Percentiles rank a stretch among this genome's conserved stretches.
These are phyloP conservation scores for Mediolabrus comicus DNA, from an alignment of 108 stramenopile genomes.

Conservation along the genomic window DNA sequence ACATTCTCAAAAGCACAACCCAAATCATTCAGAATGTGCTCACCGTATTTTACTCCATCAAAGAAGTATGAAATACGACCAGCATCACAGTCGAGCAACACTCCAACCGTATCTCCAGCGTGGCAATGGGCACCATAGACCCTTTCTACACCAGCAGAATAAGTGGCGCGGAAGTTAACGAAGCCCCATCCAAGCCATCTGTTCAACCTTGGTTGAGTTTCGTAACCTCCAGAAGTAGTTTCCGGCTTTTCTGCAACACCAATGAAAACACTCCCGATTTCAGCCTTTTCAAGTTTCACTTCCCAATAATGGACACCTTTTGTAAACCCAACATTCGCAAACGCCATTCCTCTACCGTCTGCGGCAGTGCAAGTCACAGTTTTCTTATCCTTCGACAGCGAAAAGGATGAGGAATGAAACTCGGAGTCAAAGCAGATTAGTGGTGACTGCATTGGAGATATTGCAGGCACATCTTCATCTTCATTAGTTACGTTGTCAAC, in stretches of 20 bases:
- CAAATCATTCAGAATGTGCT: conserved; percentile 92
- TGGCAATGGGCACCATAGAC: conserved; percentile 92
- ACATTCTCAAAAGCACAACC: conserved; percentile 94
- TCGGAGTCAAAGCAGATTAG: conserved; percentile 73
- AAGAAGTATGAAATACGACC: conserved; percentile 92
- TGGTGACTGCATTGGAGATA: conserved; percentile 42
- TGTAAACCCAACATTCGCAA: conserved; percentile 76
- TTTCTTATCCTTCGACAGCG: conserved; percentile 65
- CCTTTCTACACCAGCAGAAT: conserved; percentile 82
- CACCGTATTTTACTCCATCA: conserved; percentile 95
- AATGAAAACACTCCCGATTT: conserved; percentile 90
- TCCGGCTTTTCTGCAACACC: conserved; percentile 92
- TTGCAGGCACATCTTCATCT: not conserved
- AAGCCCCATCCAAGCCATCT: conserved; percentile 90
- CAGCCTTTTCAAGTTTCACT: conserved; percentile 89
- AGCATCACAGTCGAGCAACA: conserved; percentile 93
- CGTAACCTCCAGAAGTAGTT: conserved; percentile 46
- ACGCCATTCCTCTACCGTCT: conserved; percentile 77
- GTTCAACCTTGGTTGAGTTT: conserved; percentile 62
- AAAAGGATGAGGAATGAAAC: conserved; percentile 68
- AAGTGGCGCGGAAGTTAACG: conserved; percentile 92
- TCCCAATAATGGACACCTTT: conserved; percentile 97
- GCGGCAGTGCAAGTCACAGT: conserved; percentile 70
- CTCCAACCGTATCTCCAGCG: conserved; percentile 91
- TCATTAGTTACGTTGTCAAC: not conserved